Conservation (phyloP, 345 rosid species). For the Lepidium sativum region DNA sequence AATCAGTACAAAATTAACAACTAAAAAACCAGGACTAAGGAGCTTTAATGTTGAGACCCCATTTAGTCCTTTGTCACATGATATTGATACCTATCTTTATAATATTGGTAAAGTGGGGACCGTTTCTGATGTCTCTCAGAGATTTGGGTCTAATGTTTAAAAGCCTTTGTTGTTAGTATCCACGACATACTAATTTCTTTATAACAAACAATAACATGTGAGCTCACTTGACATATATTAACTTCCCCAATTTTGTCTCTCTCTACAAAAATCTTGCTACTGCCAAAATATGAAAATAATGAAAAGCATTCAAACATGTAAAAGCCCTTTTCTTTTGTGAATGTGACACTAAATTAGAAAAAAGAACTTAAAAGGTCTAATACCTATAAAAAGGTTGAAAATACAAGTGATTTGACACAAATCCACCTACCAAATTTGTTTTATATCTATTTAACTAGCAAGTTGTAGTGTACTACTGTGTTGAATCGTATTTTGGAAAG, state of each 20-base stretch:
- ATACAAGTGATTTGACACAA: not conserved
- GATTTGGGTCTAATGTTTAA: slow-evolving; percentile 8
- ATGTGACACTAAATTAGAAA: not conserved
- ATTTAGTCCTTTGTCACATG: slow-evolving; percentile 19
- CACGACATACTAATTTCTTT: not conserved
- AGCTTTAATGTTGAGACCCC: slow-evolving; percentile 17
- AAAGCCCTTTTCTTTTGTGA: not conserved
- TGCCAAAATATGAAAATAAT: not conserved
- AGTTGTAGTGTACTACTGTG: too few species aligned
- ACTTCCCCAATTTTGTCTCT: slow-evolving; percentile 1
- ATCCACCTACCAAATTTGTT: not conserved
- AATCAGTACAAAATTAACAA: not conserved
- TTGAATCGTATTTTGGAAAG: not conserved
- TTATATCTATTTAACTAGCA: too few species aligned
- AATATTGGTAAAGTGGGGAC: slow-evolving; percentile 19
- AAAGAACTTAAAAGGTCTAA: not conserved
- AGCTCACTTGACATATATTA: slow-evolving; percentile 5
- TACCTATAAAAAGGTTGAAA: not conserved
- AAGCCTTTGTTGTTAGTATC: slow-evolving; percentile 14
- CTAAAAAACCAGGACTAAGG: not conserved
- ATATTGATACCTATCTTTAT: slow-evolving; percentile 4
- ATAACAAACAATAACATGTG: slow-evolving; percentile 17
- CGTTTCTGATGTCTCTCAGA: not conserved
- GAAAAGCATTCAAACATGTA: not conserved
- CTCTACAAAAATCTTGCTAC: not conserved